A percentile compares a stretch with the other conserved stretches of the same genome.
Conservation (phyloP, 2,329 filamentous ascomycete genomes). For the Harringtonia aguacate region DNA sequence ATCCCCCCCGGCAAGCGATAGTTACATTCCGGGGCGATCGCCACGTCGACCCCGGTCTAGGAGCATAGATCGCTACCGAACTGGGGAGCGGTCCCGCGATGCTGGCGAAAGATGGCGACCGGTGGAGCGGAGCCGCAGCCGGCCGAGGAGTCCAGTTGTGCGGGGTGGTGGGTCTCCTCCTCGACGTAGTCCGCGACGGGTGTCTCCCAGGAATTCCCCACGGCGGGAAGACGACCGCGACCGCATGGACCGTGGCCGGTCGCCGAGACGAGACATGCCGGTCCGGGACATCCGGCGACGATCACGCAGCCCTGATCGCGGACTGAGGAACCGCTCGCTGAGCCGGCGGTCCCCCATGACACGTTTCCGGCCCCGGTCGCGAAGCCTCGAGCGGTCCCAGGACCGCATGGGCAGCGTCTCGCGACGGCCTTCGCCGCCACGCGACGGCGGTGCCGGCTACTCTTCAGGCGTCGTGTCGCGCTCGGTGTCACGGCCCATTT, state of each 20-base stretch:
- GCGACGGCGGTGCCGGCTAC: constrained; percentile 22
- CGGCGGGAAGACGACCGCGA: constrained; percentile 27
- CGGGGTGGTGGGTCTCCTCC: constrained; percentile 8
- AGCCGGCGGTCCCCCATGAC: constrained; percentile 27
- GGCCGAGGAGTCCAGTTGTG: constrained; percentile 22
- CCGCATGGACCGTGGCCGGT: constrained; percentile 23
- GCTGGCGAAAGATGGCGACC: constrained; percentile 24
- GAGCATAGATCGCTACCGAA: constrained; percentile 28
- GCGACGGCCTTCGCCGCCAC: constrained; percentile 35
- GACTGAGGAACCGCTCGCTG: constrained; percentile 24
- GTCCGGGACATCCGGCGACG: constrained; percentile 34
- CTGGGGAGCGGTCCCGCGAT: constrained; percentile 25
- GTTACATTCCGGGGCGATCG: constrained; percentile 28
- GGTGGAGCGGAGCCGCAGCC: constrained; percentile 25
- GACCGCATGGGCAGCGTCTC: constrained; percentile 16
- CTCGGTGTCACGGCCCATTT: constrained; percentile 38
- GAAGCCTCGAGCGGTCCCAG: constrained; percentile 5
- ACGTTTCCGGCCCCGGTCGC: constrained; percentile 39
- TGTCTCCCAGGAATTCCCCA: constrained; percentile 24
- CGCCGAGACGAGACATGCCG: constrained; percentile 28
- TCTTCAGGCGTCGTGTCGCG: constrained; percentile 40
- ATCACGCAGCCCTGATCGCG: constrained; percentile 42
- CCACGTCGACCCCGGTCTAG: constrained; percentile 26
- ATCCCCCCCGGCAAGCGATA: constrained; percentile 22
- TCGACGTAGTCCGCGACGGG: constrained; percentile 22